A percentile compares a stretch with the other conserved stretches of the same genome.
Evolutionary conservation across 2,329 filamentous ascomycete genomes (phyloP).

Genomic region (Beauveria australis): DNA sequence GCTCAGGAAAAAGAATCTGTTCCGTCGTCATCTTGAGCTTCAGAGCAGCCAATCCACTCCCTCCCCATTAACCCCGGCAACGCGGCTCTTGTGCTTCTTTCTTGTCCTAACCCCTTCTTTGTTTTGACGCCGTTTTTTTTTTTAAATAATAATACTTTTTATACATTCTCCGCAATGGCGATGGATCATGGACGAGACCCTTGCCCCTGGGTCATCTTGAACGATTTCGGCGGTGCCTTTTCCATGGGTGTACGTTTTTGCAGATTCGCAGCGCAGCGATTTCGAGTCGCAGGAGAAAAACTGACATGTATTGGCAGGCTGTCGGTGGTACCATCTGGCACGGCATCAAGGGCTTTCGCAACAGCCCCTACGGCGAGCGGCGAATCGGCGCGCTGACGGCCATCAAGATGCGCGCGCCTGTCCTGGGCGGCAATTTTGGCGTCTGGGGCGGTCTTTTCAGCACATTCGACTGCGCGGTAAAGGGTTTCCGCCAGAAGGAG

Average conservation of each 20-base stretch:
- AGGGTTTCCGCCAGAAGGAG: slow-evolving; percentile 91
- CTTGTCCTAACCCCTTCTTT: background rate
- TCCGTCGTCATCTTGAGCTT: slow-evolving; percentile 9
- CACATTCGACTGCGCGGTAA: slow-evolving; percentile 93
- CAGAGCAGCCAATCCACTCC: slow-evolving; percentile 1
- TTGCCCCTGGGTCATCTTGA: slow-evolving; percentile 92
- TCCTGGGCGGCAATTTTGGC: slow-evolving; percentile 95
- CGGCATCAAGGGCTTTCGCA: slow-evolving; percentile 89
- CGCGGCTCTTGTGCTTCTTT: background rate
- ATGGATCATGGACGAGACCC: slow-evolving; percentile 98
- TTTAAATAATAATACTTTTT: background rate
- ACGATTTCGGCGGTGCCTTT: slow-evolving; percentile 96
- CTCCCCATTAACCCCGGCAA: background rate
- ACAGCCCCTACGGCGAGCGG: slow-evolving; percentile 85
- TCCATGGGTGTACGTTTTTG: slow-evolving; percentile 73
- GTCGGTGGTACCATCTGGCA: slow-evolving; percentile 87
- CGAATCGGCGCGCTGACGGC: slow-evolving; percentile 93
- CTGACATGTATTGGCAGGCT: slow-evolving; percentile 37
- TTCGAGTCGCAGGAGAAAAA: too few relatives aligned
- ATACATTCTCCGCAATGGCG: slow-evolving; percentile 11
- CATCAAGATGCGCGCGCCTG: slow-evolving; percentile 93
- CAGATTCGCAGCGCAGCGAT: background rate
- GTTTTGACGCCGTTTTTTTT: background rate
- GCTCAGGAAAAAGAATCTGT: slow-evolving; percentile 10
- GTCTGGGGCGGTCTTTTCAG: slow-evolving; percentile 96